Evolutionary conservation across 805 yeast species (phyloP).

Genomic region (Kazachstania africana): DNA sequence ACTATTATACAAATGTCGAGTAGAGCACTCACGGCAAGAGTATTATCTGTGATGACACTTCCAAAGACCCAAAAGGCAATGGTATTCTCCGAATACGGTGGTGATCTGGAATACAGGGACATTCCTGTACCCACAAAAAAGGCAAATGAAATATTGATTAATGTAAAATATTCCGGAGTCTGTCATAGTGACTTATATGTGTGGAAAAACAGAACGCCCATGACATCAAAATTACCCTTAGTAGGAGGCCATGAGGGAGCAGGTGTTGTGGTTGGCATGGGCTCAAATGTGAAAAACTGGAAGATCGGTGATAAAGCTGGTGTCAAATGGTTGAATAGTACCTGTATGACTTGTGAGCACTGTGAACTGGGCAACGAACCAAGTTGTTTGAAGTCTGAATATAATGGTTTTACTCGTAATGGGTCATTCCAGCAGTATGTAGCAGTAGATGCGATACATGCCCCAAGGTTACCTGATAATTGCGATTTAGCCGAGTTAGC

Average conservation of each 20-base stretch:
- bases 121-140: conserved; percentile 47
- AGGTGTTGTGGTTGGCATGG: conserved; percentile 49
- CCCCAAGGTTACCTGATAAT: conserved; percentile 65
- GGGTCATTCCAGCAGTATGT: conserved; percentile 85
- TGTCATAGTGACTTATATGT: conserved; percentile 59
- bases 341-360: conserved; percentile 49
- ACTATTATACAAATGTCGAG: no score
- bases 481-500: conserved; percentile 64
- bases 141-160: conserved; percentile 43
- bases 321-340: conserved; percentile 51
- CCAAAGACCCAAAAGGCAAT: conserved; percentile 43
- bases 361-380: conserved; percentile 44
- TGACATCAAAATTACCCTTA: conserved; percentile 42
- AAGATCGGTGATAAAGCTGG: conserved; percentile 52
- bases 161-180: conserved; percentile 54
- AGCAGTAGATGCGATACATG: conserved; percentile 76
- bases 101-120: conserved; percentile 37
- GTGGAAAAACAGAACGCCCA: conserved; percentile 60
- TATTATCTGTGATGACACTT: no score
- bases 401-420: conserved; percentile 46
- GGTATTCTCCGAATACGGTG: conserved; percentile 39
- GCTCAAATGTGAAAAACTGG: conserved; percentile 44
- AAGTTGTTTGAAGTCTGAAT: conserved; percentile 38
- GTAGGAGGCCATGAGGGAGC: conserved; percentile 66
- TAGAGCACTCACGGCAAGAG: no score